Percentiles rank a stretch among this genome's conserved stretches.
These are phyloP conservation scores for Alternaria infectoria DNA, from an alignment of 2,329 filamentous ascomycete species.

Conservation along the genomic window DNA sequence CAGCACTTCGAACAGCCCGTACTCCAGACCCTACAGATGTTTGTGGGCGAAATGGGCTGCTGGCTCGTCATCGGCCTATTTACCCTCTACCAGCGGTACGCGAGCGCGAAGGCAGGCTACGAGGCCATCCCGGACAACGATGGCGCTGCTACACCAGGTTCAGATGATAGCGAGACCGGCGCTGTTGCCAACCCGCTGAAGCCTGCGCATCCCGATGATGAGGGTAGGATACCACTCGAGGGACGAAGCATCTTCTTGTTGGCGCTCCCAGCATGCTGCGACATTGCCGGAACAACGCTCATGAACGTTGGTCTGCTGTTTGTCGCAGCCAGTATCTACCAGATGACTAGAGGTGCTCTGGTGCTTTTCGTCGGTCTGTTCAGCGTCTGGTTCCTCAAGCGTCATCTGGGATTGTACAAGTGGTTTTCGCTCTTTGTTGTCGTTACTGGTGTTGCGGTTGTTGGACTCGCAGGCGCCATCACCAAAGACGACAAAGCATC, in stretches of 20 bases:
- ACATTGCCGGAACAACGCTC: constrained; percentile 92
- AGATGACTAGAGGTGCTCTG: constrained; percentile 95
- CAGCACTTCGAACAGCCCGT: constrained; percentile 91
- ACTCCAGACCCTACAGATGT: constrained; percentile 96
- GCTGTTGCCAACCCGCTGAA: constrained; percentile 61
- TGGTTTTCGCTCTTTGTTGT: constrained; percentile 90
- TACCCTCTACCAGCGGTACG: constrained; percentile 67
- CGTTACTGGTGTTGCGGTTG: constrained; percentile 84
- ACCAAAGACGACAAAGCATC: constrained; percentile 69
- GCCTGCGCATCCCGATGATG: constrained; percentile 55
- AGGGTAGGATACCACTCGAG: constrained; percentile 65
- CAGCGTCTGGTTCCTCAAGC: constrained; percentile 86
- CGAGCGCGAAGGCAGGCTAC: constrained; percentile 64
- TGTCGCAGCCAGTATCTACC: constrained; percentile 94
- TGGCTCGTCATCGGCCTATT: constrained; percentile 85
- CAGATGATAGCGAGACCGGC: constrained; percentile 53
- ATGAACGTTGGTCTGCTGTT: constrained; percentile 97
- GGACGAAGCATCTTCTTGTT: constrained; percentile 78
- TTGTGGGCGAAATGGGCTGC: constrained; percentile 92
- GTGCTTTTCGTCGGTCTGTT: constrained; percentile 96
- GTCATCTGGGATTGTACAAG: constrained; percentile 83
- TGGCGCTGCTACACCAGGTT: constrained; percentile 44
- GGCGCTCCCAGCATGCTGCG: constrained; percentile 86
- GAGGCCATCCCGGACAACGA: constrained; percentile 62
- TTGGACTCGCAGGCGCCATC: constrained; percentile 86